phyloP scores from a whole-genome alignment of 805 yeast species.

The Metschnikowia picachoensis region DNA sequence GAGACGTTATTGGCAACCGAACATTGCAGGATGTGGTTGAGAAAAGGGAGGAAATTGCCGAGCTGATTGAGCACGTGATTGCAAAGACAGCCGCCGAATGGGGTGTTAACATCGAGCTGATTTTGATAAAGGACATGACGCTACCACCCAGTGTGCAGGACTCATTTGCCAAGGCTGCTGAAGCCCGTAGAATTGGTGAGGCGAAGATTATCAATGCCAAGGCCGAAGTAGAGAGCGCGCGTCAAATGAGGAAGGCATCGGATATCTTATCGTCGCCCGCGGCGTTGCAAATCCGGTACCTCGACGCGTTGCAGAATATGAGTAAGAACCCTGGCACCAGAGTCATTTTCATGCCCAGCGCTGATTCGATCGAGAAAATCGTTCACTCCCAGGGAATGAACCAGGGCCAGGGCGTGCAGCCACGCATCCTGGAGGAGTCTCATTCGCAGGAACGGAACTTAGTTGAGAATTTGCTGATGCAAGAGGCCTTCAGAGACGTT shows the following conservation, averaged over 20 bases:
- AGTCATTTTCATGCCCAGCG: slow-evolving; percentile 69
- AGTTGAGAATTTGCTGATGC: slow-evolving; percentile 17
- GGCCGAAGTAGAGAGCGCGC: slow-evolving; percentile 74
- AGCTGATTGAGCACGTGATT: slow-evolving; percentile 57
- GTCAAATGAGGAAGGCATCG: slow-evolving; percentile 74
- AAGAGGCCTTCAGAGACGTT: slow-evolving; percentile 16
- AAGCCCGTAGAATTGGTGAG: slow-evolving; percentile 72
- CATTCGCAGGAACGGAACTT: slow-evolving; percentile 9
- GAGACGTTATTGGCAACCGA: slow-evolving; percentile 68
- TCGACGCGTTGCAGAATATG: slow-evolving; percentile 77
- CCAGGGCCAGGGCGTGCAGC: slow-evolving; percentile 4
- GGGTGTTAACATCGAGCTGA: slow-evolving; percentile 69
- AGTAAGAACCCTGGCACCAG: slow-evolving; percentile 58
- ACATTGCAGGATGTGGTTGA: slow-evolving; percentile 69
- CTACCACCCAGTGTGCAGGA: slow-evolving; percentile 53
- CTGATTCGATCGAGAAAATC: slow-evolving; percentile 39
- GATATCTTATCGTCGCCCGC: slow-evolving; percentile 70
- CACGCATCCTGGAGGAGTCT: slow-evolving; percentile 9
- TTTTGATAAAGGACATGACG: slow-evolving; percentile 61
- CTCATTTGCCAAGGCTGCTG: slow-evolving; percentile 69
- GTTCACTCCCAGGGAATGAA: slow-evolving; percentile 22
- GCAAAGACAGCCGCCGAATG: slow-evolving; percentile 59
- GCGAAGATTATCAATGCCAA: slow-evolving; percentile 69
- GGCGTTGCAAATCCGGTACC: slow-evolving; percentile 74
- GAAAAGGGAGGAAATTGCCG: slow-evolving; percentile 65